These are phyloP conservation scores for Babesia bigemina DNA, from an alignment of 169 alveolate species.

Conservation along the genomic window DNA sequence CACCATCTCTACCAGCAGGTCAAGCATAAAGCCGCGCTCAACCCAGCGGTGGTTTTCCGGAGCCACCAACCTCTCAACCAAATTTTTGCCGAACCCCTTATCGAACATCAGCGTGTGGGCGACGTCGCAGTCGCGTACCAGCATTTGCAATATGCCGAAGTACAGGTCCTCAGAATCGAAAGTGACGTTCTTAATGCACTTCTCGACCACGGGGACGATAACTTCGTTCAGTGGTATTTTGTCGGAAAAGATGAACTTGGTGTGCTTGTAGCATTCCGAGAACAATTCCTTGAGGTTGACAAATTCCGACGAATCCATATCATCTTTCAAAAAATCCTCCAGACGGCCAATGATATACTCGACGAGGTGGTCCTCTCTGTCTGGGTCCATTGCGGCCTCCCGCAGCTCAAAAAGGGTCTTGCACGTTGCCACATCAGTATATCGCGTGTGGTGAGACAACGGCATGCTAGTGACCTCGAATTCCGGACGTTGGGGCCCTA, in stretches of 20 bases:
- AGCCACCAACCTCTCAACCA: slow-evolving; percentile 5
- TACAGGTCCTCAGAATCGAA: slow-evolving; percentile 6
- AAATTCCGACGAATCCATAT: not conserved
- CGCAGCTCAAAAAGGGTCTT: slow-evolving; percentile 37
- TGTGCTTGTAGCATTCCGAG: slow-evolving; percentile 21
- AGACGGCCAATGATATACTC: slow-evolving; percentile 7
- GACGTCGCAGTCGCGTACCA: slow-evolving; percentile 27
- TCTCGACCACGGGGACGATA: slow-evolving; percentile 9
- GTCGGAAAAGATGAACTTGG: slow-evolving; percentile 24
- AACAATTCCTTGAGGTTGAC: slow-evolving; percentile 4
- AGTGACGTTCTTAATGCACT: not conserved
- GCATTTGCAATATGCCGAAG: not conserved
- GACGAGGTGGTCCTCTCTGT: not conserved
- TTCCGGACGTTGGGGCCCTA: not conserved
- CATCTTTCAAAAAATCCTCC: not conserved
- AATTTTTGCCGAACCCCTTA: slow-evolving; percentile 17
- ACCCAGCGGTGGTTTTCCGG: not conserved
- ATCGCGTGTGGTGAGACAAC: slow-evolving; percentile 9
- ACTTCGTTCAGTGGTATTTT: slow-evolving; percentile 21
- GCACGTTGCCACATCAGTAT: slow-evolving; percentile 16
- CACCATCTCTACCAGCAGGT: slow-evolving; percentile 16
- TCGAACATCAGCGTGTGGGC: slow-evolving; percentile 36
- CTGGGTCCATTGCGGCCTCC: slow-evolving; percentile 1
- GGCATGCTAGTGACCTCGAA: not conserved
- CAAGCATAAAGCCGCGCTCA: slow-evolving; percentile 8